Evolutionary conservation across 106 monocot species (phyloP), one percentile per base, ranked within the genome.

Genomic region (Iris macrosiphon): DNA sequence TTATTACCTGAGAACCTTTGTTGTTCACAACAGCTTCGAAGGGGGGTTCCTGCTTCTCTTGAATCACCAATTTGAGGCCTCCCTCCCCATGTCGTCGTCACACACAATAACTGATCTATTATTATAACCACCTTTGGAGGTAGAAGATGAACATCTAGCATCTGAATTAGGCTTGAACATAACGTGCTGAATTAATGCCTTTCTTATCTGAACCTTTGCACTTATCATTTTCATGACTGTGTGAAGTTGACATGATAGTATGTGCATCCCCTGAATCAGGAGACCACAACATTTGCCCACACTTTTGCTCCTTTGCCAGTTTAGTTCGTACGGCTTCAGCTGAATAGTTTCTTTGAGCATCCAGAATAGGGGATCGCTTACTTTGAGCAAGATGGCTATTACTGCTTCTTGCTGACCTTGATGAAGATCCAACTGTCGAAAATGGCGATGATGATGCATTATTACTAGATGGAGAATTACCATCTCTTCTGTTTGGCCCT

Each of bases 391-490:
- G 47, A 62, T 52, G 57, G 27, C 37, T 40, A 33, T 23, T 34
- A 1, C 9, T 48, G 49, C 57, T 73, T 38, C 27, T 33, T 61
- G 31, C 21, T 66, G 77, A 66, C 23, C 29, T 14, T 4, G 22
- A 33, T 2, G 58, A 62, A 27, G 62, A 54, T 35, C n/a, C 43
- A 23, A 34, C 31, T 40, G 54, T 53, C 37, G 54, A 42, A 45
- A 57, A 40, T 22, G 58, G 17, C 2, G 57, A 33, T 19, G 70
- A 64, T 3, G 62, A 48, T 2, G 40, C 23, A 66, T n/a, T 51
- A 24, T 62, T 56, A 14, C 21, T 51, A 44, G 76, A 33, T 27
- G 62, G 47, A 24, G 70, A 62, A 66, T 50, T 24, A 3, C 7
- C 22, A 2, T 15, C 42, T 56, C 40, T 49, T 27, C 44, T 25